Conservation (phyloP, 768 basidiomycete genomes). For the Grammothele lineata region DNA sequence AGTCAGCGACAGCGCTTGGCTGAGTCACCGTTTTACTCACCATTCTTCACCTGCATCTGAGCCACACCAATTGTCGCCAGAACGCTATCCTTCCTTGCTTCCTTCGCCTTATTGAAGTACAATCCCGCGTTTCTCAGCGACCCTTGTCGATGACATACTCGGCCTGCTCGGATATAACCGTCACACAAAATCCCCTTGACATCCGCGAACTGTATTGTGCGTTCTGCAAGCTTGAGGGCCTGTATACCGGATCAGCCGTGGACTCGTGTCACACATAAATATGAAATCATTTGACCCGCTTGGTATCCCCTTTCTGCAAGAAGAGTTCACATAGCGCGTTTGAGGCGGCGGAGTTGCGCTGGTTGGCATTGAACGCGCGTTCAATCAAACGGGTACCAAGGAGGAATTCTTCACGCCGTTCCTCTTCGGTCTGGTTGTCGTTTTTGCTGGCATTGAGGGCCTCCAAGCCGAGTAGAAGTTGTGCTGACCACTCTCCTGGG, state of each 20-base stretch:
- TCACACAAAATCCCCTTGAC: conserved; percentile 81
- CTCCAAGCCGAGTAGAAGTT: conserved; percentile 81
- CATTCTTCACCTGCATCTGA: conserved; percentile 80
- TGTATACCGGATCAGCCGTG: conserved; percentile 28
- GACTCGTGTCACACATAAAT: too few relatives aligned
- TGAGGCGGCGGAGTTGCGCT: conserved; percentile 75
- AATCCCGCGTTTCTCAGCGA: conserved; percentile 57
- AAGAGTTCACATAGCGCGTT: conserved; percentile 81
- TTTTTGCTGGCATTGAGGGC: conserved; percentile 83
- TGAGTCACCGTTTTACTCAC: conserved; percentile 34
- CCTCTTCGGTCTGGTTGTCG: conserved; percentile 55
- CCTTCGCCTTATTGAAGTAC: conserved; percentile 63
- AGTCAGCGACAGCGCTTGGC: neutral
- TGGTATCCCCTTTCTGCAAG: conserved; percentile 61
- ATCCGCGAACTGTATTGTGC: conserved; percentile 92
- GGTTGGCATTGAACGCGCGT: conserved; percentile 75
- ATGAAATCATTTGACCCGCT: conserved; percentile 37
- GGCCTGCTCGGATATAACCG: conserved; percentile 79
- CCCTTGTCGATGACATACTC: conserved; percentile 74
- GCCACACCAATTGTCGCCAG: conserved; percentile 82
- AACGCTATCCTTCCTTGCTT: conserved; percentile 70
- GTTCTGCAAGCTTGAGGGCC: conserved; percentile 91
- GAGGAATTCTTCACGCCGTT: conserved; percentile 57
- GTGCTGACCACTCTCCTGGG: conserved; percentile 72
- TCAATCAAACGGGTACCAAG: conserved; percentile 68